Conservation (phyloP, 2,329 filamentous ascomycete species). For the Sporothrix mexicana region DNA sequence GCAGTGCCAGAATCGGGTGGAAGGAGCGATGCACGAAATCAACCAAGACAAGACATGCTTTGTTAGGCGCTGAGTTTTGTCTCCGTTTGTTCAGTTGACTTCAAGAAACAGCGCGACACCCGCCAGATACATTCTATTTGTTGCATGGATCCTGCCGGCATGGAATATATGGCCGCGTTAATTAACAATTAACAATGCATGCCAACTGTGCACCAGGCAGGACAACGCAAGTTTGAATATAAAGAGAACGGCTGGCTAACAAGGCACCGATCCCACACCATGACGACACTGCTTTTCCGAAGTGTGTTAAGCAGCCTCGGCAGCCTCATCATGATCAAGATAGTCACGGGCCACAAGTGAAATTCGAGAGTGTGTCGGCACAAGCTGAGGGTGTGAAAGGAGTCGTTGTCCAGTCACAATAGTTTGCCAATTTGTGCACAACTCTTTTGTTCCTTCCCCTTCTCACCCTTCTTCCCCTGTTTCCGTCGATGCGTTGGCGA, state of each 20-base stretch:
- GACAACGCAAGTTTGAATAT: neutral
- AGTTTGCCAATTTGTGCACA: neutral
- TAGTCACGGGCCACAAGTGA: conserved; percentile 5
- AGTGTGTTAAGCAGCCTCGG: neutral
- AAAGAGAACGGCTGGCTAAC: neutral
- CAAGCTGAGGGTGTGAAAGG: neutral
- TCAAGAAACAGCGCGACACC: neutral
- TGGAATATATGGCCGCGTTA: neutral
- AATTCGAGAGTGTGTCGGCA: conserved; percentile 2
- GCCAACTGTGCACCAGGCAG: neutral
- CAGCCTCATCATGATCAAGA: conserved; percentile 4
- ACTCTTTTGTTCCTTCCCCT: neutral
- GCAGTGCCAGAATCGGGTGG: neutral
- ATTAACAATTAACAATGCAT: neutral
- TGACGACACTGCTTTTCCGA: conserved; percentile 12
- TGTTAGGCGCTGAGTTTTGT: neutral
- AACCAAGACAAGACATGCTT: neutral
- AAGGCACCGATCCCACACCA: neutral
- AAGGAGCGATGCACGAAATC: neutral
- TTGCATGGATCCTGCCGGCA: neutral
- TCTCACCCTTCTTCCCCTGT: too few relatives aligned
- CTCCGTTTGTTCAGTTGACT: neutral
- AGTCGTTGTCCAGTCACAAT: neutral
- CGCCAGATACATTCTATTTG: neutral
- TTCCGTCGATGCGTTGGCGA: conserved; percentile 20